Percentiles rank a stretch among this genome's conserved stretches.
These are phyloP conservation scores for Chlorophyllum brunneum DNA, from an alignment of 768 basidiomycete species.

Conservation along the genomic window DNA sequence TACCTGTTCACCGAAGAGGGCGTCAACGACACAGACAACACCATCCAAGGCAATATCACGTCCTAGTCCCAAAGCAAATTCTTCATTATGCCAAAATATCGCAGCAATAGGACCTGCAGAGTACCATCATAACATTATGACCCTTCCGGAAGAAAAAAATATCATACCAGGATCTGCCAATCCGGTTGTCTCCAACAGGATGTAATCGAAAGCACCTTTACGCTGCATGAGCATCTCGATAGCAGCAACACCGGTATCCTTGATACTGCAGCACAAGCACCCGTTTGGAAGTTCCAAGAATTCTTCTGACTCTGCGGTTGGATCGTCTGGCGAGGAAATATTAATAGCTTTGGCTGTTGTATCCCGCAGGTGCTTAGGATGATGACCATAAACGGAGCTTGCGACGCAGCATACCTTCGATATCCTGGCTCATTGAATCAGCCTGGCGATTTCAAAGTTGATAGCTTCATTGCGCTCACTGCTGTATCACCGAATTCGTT, in stretches of 20 bases:
- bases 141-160: not conserved
- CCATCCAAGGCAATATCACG: constrained; percentile 78
- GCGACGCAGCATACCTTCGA: constrained; percentile 63
- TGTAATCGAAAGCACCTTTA: constrained; percentile 91
- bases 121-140: not conserved
- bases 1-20: constrained; percentile 65
- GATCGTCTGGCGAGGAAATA: constrained; percentile 63
- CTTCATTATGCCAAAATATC: constrained; percentile 86
- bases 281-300: constrained; percentile 94
- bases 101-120: constrained; percentile 77
- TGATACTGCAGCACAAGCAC: constrained; percentile 97
- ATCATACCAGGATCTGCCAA: constrained; percentile 85
- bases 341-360: constrained; percentile 79
- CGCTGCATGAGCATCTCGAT: constrained; percentile 89
- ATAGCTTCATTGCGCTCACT: constrained; percentile 38
- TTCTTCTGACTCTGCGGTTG: constrained; percentile 69
- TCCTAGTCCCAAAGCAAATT: constrained; percentile 64
- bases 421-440: constrained; percentile 51
- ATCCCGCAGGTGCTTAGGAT: constrained; percentile 2
- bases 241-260: constrained; percentile 88
- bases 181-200: constrained; percentile 93
- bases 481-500: constrained; percentile 97
- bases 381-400: not conserved
- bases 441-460: constrained; percentile 14
- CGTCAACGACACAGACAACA: constrained; percentile 91